Base-by-base conservation (phyloP, 2,329 filamentous ascomycete genomes). In the Penicillium vulpinum region DNA sequence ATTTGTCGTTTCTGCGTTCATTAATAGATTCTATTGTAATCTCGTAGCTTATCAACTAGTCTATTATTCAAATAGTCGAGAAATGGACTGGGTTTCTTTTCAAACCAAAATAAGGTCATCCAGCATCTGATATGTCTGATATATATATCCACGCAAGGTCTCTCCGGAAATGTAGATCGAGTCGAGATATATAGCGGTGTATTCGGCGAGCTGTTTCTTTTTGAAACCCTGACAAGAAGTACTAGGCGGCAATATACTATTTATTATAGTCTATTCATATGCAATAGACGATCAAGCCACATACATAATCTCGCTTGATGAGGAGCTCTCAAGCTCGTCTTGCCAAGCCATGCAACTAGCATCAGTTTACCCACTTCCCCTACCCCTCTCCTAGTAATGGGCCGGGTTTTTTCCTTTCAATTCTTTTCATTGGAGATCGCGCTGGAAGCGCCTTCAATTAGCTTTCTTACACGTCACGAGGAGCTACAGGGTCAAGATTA, bases 1-100 rank as follows among this genome's bases (percentile, higher is more conserved):
- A 69, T 69, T 33, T 67, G 70, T 68, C 61, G 62, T 70, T 70
- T 63, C 62, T 64, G 59, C 60, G 59, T 65, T 62, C 54, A 40
- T 46, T 21, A 28, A 44, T 44, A 13, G 6, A 18, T 29, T 39
- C 13, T 36, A 18, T 10, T 5, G 38, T 43, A 51, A 24, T 18
- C 11, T 18, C 6, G 29, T 46, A 43, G 2, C 5, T 28, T 26
- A 11, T 28, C 10, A 13, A 21, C 28, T 21, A 2, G 1, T 26
- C 29, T 5, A 10, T 15, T 7, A 13, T 43, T 22, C 15, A 4
- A 11, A 15, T 35, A 1, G 16, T 15, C 1, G 3, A 9, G 22
- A 28, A 21, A 10, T 44, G 15, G 15, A 28, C n/a, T n/a, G n/a
- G n/a, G n/a, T n/a, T n/a, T n/a, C n/a, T n/a, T n/a, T n/a, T n/a